These are phyloP conservation scores for Trichoderma orchidacearum DNA, from an alignment of 495 filamentous ascomycete species.

Conservation along the genomic window DNA sequence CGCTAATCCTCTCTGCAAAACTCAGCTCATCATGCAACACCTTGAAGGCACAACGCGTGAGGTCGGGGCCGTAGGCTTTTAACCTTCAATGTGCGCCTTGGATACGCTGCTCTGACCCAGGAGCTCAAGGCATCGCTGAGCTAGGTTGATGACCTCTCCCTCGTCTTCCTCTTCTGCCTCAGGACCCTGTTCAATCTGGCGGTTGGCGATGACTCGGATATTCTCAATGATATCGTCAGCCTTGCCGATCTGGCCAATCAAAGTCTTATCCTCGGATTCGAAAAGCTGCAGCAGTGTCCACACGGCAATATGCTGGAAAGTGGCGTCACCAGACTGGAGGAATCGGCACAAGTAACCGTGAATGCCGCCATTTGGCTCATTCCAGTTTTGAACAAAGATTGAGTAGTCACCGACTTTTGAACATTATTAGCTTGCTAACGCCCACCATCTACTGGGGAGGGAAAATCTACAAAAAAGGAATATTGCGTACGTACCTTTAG, in stretches of 20 bases:
- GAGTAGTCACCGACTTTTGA: conserved; percentile 80
- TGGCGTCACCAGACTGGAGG: conserved; percentile 84
- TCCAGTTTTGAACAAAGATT: conserved; percentile 90
- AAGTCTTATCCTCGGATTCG: conserved; percentile 78
- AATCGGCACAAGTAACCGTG: conserved; percentile 90
- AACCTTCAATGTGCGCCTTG: conserved; percentile 44
- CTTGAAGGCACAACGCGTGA: too few species aligned
- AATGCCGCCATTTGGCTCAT: conserved; percentile 81
- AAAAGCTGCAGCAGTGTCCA: conserved; percentile 94
- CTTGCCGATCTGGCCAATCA: conserved; percentile 73
- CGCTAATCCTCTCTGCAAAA: neutral
- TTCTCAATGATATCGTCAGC: conserved; percentile 80
- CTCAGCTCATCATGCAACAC: too few species aligned
- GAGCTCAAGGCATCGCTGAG: conserved; percentile 76
- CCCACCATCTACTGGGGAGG: too few species aligned
- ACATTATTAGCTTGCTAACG: conserved; percentile 5
- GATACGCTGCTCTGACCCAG: conserved; percentile 43
- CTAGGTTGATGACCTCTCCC: conserved; percentile 83
- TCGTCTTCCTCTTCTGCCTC: conserved; percentile 80
- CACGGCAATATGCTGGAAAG: conserved; percentile 97
- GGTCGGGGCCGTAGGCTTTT: too few species aligned
- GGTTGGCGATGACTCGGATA: conserved; percentile 82
- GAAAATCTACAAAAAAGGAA: neutral
- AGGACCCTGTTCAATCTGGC: conserved; percentile 78
- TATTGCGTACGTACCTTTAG: conserved; percentile 57